Base-by-base conservation (phyloP, 116 monocot genomes). In the Cymodocea nodosa region DNA sequence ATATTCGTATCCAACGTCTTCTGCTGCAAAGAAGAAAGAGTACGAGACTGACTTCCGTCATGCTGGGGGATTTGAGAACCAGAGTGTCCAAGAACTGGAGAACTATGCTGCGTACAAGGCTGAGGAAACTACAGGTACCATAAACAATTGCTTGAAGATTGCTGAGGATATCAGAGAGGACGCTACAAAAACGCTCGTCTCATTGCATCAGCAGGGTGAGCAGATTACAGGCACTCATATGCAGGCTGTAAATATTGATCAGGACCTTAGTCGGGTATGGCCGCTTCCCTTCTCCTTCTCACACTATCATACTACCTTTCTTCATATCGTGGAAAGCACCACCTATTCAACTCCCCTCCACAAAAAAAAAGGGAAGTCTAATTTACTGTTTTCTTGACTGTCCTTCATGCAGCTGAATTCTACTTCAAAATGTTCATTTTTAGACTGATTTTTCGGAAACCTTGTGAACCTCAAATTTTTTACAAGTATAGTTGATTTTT, bases 131-230 rank as follows among this genome's bases (percentile, higher is more conserved):
- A 84, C 94, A 51, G 34, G 82, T 2, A 84, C 75, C 60, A 70
- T 89, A 10, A 69, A 86, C 62, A 78, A 72, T 14, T 89, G 94
- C 35, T 35, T 89, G 68, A 86, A 63, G 73, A 85, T 94, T 68
- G 94, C 89, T 56, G 89, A 86, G 74, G 80, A 86, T 56, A 94
- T 94, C 23, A 84, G 69, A 67, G 89, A 84, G 59, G 82, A 82
- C 51, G 89, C 94, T 17, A 62, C 76, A 6, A 82, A 64, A 50
- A 89, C 94, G 30, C 77, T 94, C 3, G 74, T 80, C n/a, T 71
- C 55, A 7, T 76, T 94, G 76, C 84, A 94, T 70, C 79, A 94
- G 72, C 93, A 93, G 65, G 89, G 93, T 0, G 78, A 93, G 69
- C 89, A 93, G 74, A 93, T 93, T 51, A 78, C 75, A 34, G 68